phyloP scores from a whole-genome alignment of 768 basidiomycete species.

The Steccherinum ochraceum region DNA sequence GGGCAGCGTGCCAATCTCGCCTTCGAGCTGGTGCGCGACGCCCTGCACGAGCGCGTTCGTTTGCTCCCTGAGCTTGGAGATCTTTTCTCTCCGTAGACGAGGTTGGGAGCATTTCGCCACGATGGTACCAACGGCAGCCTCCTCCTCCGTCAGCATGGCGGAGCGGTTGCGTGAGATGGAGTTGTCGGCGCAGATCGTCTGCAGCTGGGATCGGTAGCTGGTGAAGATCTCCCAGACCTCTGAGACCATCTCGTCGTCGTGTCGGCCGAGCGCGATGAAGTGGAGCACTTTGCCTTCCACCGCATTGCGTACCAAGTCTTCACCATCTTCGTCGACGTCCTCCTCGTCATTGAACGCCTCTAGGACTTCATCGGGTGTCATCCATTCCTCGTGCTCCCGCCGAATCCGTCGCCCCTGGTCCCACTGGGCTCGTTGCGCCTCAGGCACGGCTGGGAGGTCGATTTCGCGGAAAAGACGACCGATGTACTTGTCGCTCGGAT shows the following conservation, averaged over 20 bases:
- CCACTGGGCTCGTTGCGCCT: constrained; percentile 9
- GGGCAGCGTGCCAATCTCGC: constrained; percentile 35
- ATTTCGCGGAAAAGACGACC: constrained; percentile 59
- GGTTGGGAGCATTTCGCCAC: constrained; percentile 56
- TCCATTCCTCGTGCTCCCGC: neutral
- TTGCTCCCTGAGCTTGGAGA: constrained; percentile 49
- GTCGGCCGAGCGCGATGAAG: constrained; percentile 5
- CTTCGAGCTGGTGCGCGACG: constrained; percentile 44
- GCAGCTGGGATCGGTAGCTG: constrained; percentile 8
- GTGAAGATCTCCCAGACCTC: constrained; percentile 9
- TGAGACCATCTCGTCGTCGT: constrained; percentile 1
- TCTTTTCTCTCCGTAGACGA: constrained; percentile 44
- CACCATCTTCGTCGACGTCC: constrained; percentile 7
- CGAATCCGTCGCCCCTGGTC: constrained; percentile 16
- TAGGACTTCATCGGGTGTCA: neutral
- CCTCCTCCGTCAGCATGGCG: constrained; percentile 31
- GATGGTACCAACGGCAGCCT: constrained; percentile 65
- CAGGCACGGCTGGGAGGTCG: constrained; percentile 36
- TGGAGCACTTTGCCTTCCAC: neutral
- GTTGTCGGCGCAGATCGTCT: constrained; percentile 7
- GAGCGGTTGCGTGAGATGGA: constrained; percentile 5
- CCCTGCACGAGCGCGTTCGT: constrained; percentile 45
- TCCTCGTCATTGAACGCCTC: neutral
- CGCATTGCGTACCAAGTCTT: constrained; percentile 35
- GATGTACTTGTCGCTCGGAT: constrained; percentile 48